These are phyloP conservation scores for Fusarium torulosum DNA, from an alignment of 2,329 filamentous ascomycete species.

Conservation along the genomic window DNA sequence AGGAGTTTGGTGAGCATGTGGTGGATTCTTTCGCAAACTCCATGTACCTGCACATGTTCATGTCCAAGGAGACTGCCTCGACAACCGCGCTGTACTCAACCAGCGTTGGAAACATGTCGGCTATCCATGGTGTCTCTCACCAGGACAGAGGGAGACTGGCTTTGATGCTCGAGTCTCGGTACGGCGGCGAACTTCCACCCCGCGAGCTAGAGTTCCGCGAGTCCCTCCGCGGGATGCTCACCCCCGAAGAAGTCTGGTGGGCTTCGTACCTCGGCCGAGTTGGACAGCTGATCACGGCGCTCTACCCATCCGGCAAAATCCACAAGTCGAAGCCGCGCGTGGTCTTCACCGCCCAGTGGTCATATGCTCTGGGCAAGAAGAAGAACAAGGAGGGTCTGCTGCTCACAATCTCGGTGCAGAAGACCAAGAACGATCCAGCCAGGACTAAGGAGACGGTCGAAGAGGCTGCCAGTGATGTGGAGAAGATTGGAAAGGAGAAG, in stretches of 20 bases:
- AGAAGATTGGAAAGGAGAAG: constrained; percentile 72
- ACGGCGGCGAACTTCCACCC: constrained; percentile 71
- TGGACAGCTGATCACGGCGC: constrained; percentile 66
- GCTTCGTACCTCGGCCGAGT: constrained; percentile 72
- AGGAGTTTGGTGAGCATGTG: constrained; percentile 59
- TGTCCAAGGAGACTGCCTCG: constrained; percentile 67
- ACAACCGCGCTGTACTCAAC: constrained; percentile 72
- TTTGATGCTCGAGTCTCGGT: constrained; percentile 73
- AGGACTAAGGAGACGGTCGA: constrained; percentile 57
- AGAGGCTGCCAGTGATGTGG: constrained; percentile 57
- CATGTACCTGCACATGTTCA: constrained; percentile 65
- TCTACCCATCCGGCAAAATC: constrained; percentile 72
- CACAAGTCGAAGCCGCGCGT: constrained; percentile 55
- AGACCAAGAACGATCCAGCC: constrained; percentile 53
- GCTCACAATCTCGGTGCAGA: constrained; percentile 58
- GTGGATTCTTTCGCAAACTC: constrained; percentile 70
- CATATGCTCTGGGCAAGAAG: constrained; percentile 55
- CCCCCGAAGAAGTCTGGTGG: constrained; percentile 72
- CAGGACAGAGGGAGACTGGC: constrained; percentile 70
- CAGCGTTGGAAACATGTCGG: constrained; percentile 71
- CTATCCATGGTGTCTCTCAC: constrained; percentile 72
- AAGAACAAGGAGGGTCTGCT: constrained; percentile 57
- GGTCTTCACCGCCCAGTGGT: constrained; percentile 57
- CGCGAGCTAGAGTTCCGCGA: constrained; percentile 67
- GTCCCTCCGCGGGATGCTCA: constrained; percentile 66